Base-by-base conservation (phyloP, 2,329 filamentous ascomycete species). In the Setomelanomma holmii region DNA sequence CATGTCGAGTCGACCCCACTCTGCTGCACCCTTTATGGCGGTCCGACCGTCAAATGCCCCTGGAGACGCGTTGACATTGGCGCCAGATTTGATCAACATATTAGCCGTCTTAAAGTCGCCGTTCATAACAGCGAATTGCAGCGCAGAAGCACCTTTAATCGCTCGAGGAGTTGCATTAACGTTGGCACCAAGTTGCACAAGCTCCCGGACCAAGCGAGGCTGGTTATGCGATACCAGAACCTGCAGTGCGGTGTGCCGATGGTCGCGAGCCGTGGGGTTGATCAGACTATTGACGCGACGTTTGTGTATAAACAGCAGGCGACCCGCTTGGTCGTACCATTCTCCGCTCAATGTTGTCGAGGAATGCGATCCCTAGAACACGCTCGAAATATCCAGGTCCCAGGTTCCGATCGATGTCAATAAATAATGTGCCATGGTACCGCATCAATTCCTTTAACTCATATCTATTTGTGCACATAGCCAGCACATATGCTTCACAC, bases 1-100 rank as follows among this genome's bases (percentile, higher is more conserved):
- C 56, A 66, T 66, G 38, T 72, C 68, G 14, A 72, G 57, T 5
- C 63, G 61, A 23, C 67, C 69, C 14, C 60, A 38, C 39, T 72
- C 68, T 19, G 69, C 64, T 4, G 69, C 66, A 5, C 63, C 69
- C 41, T 67, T 56, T 7, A 72, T 45, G 3, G 69, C 64, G 1
- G 69, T 67, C 20, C 65, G 47, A 20, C 68, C 68, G 4, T 65
- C 49, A 1, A 33, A 10, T 2, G 16, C 14, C 21, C 61, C 60
- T 24, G 41, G 39, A 3, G 41, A 27, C n/a, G 40, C 20, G 27
- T 51, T 55, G 16, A 51, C 21, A 16, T 44, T 10, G 11, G 47
- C 51, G 4, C 38, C 42, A 16, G 22, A n/a, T 4, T 19, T 10
- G 24, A 54, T n/a, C 11, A 54, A 45, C 12, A 45, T n/a, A 17